Evolutionary conservation across 495 filamentous ascomycete genomes (phyloP), one percentile per base, ranked within the genome.

Genomic region (Penicillium simplicissimum): DNA sequence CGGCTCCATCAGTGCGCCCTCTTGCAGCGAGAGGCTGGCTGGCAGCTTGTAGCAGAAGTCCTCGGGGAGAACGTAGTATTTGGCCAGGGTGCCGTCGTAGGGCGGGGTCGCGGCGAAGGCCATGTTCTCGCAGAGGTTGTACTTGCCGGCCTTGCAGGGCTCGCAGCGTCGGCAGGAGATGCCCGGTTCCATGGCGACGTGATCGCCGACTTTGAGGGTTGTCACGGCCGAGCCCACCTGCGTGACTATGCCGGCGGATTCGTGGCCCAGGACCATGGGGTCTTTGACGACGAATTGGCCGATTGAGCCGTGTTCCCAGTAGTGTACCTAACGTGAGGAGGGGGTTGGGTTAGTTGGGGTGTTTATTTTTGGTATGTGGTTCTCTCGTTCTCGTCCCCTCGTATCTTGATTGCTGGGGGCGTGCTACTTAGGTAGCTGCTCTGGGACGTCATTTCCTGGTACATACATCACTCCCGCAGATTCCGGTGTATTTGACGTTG

Each of bases 231-330:
- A 77, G 37, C 92, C 92, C 55, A 90, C 83, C 33, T 83, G 68
- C 63, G 84, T 75, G 62, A 96, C 79, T 23, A 91, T 86, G 59
- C 91, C 92, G 60, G 90, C 83, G 13, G 90, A 95, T 75, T 96
- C 92, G 81, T 96, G 92, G 66, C 92, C 92, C n/a, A 96, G 85
- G 4, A 96, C 89, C 91, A 96, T 95, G 42, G 92, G 92, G 17
- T 86, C 84, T 67, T 89, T 88, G 63, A 96, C 83, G 58, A 93
- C 81, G 74, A 91, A 96, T 76, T 84, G 74, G 62, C 91, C 92
- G 70, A 96, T 96, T 38, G 85, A 79, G 55, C 92, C 92, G 62
- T 96, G 87, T 57, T 84, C 78, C 90, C 90, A 95, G 83, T 95
- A 96, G 84, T 96, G 92, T n/a, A 89, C 81, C 83, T 85, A 36